Base-by-base conservation (phyloP, 2,329 filamentous ascomycete species). In the Ilyonectria destructans region DNA sequence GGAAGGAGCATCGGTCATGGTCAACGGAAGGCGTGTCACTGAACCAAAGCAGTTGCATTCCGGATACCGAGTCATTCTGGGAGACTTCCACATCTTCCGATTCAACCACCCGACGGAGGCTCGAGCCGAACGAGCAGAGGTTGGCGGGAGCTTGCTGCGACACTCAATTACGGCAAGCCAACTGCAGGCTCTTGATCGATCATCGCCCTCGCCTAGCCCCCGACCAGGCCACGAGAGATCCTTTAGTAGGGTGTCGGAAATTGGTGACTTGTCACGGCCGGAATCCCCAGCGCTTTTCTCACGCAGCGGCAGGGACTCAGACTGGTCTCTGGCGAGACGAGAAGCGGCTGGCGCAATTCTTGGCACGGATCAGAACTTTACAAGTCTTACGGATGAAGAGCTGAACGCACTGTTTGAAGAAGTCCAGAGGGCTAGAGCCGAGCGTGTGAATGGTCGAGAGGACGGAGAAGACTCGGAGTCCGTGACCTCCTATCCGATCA, bases 51-150 rank as follows among this genome's bases (percentile, higher is more conserved):
- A 95, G 71, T 86, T 99, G 49, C 92, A 95, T 77, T 98, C 95
- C 76, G 96, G 96, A 6, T 97, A 95, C 79, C 92, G 96, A 69
- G 93, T 99, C 61, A 99, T 99, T 70, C 86, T 99, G 10, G 96
- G 96, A 46, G 96, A 99, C 81, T 99, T 99, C 75, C 96, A 99
- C 80, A 99, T 99, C 69, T 98, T 99, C 83, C 89, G 96, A 64
- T 99, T 99, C 85, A 99, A 98, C 77, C 95, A 99, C 78, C 96
- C 96, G 0, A 92, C 97, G 86, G 96, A 99, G 83, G 96, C 96
- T 33, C 91, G 94, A 66, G 96, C 95, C 3, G 96, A 99, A 82
- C 87, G 96, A 62, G 95, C 94, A 13, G 94, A 97, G 77, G 93
- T 80, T 10, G 78, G 93, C 70, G 90, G 94, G 77, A 97, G 94